phyloP scores from a whole-genome alignment of 345 rosid species.

The Eucalyptus curtisii region DNA sequence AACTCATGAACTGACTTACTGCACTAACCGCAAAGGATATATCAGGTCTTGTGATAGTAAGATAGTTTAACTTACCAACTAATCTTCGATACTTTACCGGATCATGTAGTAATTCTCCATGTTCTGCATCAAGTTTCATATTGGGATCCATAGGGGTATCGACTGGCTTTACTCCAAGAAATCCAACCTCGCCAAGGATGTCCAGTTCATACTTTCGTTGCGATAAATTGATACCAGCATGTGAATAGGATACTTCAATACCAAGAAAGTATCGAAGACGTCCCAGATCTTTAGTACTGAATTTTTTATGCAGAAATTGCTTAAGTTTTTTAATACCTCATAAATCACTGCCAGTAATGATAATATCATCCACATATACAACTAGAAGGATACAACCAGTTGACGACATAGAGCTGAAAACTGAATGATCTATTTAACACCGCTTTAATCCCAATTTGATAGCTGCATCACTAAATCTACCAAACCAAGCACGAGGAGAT shows the following conservation, averaged over 20 bases:
- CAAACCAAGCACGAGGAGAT: too few species aligned
- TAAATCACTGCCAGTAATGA: too few species aligned
- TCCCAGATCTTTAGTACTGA: background rate
- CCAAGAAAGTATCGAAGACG: background rate
- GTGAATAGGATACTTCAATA: background rate
- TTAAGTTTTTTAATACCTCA: too few species aligned
- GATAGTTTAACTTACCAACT: background rate
- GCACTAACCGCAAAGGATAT: background rate
- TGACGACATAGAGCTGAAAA: too few species aligned
- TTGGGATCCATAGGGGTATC: too few species aligned
- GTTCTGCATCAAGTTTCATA: background rate
- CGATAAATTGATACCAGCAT: background rate
- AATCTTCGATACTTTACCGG: background rate
- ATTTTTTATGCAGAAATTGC: too few species aligned
- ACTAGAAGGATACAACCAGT: too few species aligned
- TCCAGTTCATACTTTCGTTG: background rate
- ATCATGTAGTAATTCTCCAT: background rate
- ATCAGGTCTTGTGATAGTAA: background rate
- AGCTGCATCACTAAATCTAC: too few species aligned
- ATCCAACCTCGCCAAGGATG: background rate
- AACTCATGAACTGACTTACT: background rate
- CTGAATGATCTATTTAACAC: too few species aligned
- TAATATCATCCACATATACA: too few species aligned
- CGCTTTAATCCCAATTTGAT: too few species aligned
- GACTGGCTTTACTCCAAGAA: too few species aligned